phyloP scores from a whole-genome alignment of 306 rosid genomes.

The Vachellia pachyceras region DNA sequence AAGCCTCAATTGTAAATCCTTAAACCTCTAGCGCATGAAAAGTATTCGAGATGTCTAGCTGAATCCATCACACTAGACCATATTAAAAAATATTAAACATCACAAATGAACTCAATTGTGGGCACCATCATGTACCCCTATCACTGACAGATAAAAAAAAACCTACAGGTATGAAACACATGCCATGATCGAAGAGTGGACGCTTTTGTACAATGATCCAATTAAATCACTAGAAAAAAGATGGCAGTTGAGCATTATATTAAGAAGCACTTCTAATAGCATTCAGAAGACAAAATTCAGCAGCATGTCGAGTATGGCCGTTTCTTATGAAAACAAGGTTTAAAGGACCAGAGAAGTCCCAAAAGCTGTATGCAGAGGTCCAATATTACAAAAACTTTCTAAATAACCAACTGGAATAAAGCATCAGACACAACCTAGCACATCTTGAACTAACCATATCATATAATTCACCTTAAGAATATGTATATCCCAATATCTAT shows the following conservation, averaged over 20 bases:
- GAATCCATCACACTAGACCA: not conserved
- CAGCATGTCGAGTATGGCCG: constrained; percentile 9
- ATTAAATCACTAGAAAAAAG: not conserved
- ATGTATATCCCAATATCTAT: not conserved
- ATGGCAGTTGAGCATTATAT: constrained; percentile 7
- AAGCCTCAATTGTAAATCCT: not conserved
- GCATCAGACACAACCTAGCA: constrained; percentile 21
- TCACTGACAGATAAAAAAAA: not conserved
- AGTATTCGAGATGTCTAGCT: not conserved
- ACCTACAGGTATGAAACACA: not conserved
- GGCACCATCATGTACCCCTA: too few relatives aligned
- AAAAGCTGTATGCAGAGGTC: constrained; percentile 5
- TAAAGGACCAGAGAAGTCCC: constrained; percentile 20
- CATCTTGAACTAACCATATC: constrained; percentile 9
- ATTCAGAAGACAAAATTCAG: not conserved
- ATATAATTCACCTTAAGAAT: constrained; percentile 6
- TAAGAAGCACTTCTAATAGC: constrained; percentile 16
- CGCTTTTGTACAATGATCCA: not conserved
- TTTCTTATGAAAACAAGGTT: constrained; percentile 20
- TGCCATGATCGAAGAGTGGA: not conserved
- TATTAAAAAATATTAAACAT: not conserved
- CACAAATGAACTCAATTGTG: not conserved
- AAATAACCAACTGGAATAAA: not conserved
- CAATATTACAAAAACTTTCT: constrained; percentile 29
- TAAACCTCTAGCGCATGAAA: not conserved